phyloP scores from a whole-genome alignment of 345 rosid species.

The Geranium rotundifolium region DNA sequence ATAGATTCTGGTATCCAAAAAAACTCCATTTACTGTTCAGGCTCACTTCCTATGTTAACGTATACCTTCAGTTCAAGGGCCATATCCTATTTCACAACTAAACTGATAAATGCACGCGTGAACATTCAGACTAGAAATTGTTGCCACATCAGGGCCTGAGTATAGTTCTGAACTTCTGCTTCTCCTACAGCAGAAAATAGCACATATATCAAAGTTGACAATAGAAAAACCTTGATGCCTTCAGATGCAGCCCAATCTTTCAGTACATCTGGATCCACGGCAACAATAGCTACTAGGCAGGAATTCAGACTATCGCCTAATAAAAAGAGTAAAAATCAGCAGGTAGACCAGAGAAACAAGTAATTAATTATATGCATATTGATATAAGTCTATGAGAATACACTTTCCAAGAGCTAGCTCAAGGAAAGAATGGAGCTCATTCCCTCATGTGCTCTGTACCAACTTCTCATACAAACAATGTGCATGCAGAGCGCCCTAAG shows the following conservation, averaged over 20 bases:
- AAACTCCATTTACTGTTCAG: not conserved
- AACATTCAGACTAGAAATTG: not conserved
- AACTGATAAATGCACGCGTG: not conserved
- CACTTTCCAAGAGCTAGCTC: no score
- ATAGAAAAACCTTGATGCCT: slow-evolving; percentile 49
- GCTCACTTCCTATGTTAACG: not conserved
- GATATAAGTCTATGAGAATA: no score
- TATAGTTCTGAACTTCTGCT: no score
- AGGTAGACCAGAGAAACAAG: slow-evolving; percentile 7
- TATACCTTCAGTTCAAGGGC: no score
- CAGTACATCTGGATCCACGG: slow-evolving; percentile 64
- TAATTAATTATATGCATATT: no score
- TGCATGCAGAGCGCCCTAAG: no score
- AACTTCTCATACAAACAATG: no score
- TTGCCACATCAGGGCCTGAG: not conserved
- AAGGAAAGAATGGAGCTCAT: no score
- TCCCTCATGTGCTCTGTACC: no score
- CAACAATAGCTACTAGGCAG: slow-evolving; percentile 58
- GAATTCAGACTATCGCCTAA: slow-evolving; percentile 88
- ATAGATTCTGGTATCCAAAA: not conserved
- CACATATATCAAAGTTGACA: not conserved
- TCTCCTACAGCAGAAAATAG: not conserved
- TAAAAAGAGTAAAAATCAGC: slow-evolving; percentile 7
- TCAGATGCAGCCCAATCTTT: slow-evolving; percentile 64
- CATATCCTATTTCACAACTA: no score